Base-by-base conservation (phyloP, 2,329 filamentous ascomycete species). In the Parastagonospora nodorum region DNA sequence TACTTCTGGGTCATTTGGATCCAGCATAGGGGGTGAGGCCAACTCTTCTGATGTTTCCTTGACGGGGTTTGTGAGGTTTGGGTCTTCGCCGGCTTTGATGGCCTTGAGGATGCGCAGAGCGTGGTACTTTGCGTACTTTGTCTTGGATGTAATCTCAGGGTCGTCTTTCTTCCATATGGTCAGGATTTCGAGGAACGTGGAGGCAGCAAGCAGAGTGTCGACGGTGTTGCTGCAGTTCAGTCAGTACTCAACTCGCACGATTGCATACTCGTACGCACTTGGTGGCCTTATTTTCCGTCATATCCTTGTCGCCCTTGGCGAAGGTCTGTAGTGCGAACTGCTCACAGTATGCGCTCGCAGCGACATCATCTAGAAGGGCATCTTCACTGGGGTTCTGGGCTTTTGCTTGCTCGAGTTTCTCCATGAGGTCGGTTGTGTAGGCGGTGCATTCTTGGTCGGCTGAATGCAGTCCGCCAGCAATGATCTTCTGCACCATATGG, bases 91-190 rank as follows among this genome's bases (percentile, higher is more conserved):
- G 35, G 92, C 89, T 67, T 92, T 94, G 66, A 97, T 83, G 9
- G 94, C 94, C 75, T 90, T 96, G 12, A 89, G 81, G 67, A 99
- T 99, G 50, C 94, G 85, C 31, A 93, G 79, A 2, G 93, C 92
- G 72, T 97, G 95, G 82, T 90, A 99, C 74, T 97, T 99, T 36
- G 93, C 92, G 71, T 90, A 99, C 73, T 95, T 97, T 75, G 93
- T 91, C 79, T 96, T 97, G 47, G 91, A 84, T 33, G 86, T 81
- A 15, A 87, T 85, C 67, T 97, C 92, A 1, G 83, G 76, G 30
- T 96, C 90, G 9, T 84, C 75, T 5, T 86, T 88, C 53, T 69
- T 71, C 92, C 93, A 99, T 65, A 96, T 88, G 57, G 87, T 87
- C 48, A 90, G 83, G 5, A 97, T 80, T 61, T 97, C 91, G 66